These are phyloP conservation scores for Phycomyces blakesleeanus DNA, from an alignment of 192 early-diverging fungal species.

Conservation along the genomic window DNA sequence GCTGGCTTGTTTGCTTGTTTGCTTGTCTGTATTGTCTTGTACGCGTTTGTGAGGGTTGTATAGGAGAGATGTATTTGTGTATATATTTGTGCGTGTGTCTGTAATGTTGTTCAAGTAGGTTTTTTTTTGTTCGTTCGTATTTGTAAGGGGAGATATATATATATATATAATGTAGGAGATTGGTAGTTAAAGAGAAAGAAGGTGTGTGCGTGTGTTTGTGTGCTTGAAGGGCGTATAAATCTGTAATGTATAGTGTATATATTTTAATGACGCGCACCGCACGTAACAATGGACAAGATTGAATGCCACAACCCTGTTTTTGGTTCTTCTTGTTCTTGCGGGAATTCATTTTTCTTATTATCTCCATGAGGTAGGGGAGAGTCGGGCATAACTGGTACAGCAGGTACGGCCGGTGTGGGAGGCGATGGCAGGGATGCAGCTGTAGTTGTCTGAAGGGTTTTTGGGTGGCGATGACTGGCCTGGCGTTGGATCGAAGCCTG, in stretches of 20 bases:
- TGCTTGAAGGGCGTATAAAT: neutral
- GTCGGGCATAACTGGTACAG: conserved; percentile 14
- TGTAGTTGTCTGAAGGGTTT: conserved; percentile 7
- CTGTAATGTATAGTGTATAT: conserved; percentile 1
- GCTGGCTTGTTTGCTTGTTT: too few relatives aligned
- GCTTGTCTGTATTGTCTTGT: too few relatives aligned
- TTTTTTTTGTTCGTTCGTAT: too few relatives aligned
- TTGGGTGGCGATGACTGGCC: conserved; percentile 2
- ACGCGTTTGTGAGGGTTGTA: too few relatives aligned
- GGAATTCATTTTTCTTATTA: neutral
- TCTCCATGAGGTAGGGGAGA: conserved; percentile 5
- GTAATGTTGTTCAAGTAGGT: too few relatives aligned
- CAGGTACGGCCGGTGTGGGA: conserved; percentile 8
- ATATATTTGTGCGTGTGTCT: too few relatives aligned
- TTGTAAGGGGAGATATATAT: too few relatives aligned
- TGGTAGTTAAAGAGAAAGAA: too few relatives aligned
- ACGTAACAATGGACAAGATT: conserved; percentile 17
- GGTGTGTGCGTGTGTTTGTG: neutral
- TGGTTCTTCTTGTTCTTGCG: neutral
- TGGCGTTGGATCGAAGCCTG: conserved; percentile 7
- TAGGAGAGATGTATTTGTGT: too few relatives aligned
- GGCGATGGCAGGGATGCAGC: conserved; percentile 8
- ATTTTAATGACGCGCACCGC: conserved; percentile 9
- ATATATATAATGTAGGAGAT: too few relatives aligned
- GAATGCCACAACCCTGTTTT: conserved; percentile 14